Conservation (phyloP, 371 early-diverging fungal species). For the Actinomucor elegans region DNA sequence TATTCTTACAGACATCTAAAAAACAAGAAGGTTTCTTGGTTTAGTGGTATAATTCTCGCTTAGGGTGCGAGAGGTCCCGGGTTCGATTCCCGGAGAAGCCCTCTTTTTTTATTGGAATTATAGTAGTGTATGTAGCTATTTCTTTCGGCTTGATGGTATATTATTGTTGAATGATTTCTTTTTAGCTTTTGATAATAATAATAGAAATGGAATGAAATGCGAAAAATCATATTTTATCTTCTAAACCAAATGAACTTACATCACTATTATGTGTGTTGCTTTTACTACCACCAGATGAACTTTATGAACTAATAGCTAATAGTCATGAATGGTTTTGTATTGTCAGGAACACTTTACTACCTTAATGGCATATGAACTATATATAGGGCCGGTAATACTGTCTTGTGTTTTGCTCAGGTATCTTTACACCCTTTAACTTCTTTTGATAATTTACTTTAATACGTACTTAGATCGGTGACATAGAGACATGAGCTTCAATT, state of each 20-base stretch:
- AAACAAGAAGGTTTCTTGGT: neutral
- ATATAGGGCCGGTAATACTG: too few species aligned
- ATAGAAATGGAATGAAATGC: neutral
- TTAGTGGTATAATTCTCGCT: constrained; percentile 13
- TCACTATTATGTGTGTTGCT: neutral
- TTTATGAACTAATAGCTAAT: neutral
- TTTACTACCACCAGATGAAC: neutral
- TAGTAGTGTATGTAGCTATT: neutral
- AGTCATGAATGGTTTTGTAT: too few species aligned
- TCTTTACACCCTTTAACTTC: too few species aligned
- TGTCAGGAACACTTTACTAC: too few species aligned
- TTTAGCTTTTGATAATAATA: too few species aligned
- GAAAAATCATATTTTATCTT: neutral
- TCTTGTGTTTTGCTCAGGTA: too few species aligned
- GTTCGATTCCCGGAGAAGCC: constrained; percentile 11
- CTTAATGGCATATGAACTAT: too few species aligned
- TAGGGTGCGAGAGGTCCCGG: constrained; percentile 13
- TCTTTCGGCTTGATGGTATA: neutral
- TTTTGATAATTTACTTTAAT: too few species aligned
- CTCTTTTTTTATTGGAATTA: neutral
- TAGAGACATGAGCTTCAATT: too few species aligned
- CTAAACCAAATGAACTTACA: neutral
- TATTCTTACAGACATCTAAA: too few species aligned
- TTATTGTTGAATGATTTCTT: neutral
- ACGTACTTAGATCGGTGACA: too few species aligned